These are phyloP conservation scores for Boechera retrofracta DNA, from an alignment of 345 rosid genomes.

Conservation along the genomic window DNA sequence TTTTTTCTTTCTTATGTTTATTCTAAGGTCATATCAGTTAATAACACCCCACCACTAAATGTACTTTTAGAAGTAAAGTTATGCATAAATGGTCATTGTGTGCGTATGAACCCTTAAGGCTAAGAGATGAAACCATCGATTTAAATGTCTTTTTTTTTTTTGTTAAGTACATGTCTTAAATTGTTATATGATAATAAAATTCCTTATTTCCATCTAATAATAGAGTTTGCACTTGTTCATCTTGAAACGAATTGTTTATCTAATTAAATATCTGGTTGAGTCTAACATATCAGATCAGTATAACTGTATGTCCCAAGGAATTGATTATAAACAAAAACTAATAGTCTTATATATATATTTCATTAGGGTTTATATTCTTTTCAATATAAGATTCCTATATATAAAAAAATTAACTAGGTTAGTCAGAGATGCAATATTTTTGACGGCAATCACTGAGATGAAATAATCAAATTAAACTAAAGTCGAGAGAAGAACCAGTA, in stretches of 20 bases:
- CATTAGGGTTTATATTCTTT: background rate
- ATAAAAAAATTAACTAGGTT: background rate
- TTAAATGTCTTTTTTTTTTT: background rate
- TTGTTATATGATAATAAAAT: background rate
- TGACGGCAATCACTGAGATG: no score
- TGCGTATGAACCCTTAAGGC: conserved; percentile 4
- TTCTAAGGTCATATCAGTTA: conserved; percentile 15
- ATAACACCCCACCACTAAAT: conserved; percentile 24
- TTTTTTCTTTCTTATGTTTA: background rate
- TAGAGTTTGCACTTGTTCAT: background rate
- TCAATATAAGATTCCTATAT: background rate
- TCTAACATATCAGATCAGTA: background rate
- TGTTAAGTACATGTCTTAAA: background rate
- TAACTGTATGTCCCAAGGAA: background rate
- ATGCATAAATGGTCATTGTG: conserved; percentile 7
- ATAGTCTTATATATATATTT: background rate
- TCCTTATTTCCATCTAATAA: background rate
- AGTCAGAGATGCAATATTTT: conserved; percentile 18
- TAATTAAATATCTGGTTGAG: background rate
- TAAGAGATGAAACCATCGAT: conserved; percentile 24
- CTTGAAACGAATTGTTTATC: background rate
- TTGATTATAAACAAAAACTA: background rate
- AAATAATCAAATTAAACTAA: background rate
- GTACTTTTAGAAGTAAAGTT: background rate
- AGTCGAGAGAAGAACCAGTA: conserved; percentile 11